Base-by-base conservation (phyloP, 345 rosid genomes). In the Mangifera indica region DNA sequence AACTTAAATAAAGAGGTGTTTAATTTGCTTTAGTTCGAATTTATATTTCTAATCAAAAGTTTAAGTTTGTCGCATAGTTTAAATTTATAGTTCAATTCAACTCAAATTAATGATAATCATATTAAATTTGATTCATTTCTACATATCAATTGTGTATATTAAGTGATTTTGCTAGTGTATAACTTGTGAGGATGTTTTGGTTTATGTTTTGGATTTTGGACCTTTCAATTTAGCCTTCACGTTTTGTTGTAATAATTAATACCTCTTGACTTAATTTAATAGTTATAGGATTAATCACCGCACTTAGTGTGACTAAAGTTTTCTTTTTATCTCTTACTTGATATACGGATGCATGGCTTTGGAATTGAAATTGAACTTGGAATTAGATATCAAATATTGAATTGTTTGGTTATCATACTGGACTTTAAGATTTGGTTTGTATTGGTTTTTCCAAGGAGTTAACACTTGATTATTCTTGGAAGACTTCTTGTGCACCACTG, bases 51-150 rank as follows among this genome's bases (percentile, higher is more conserved):
- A n/a, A n/a, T n/a, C n/a, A n/a, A n/a, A n/a, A n/a, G n/a, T n/a
- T n/a, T n/a, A n/a, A n/a, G n/a, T n/a, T n/a, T n/a, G n/a, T n/a
- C n/a, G n/a, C n/a, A n/a, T n/a, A n/a, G n/a, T n/a, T n/a, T n/a
- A n/a, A n/a, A n/a, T n/a, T n/a, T n/a, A n/a, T n/a, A n/a, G n/a
- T n/a, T n/a, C n/a, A n/a, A n/a, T n/a, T n/a, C n/a, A n/a, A n/a
- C n/a, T n/a, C n/a, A n/a, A n/a, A n/a, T 74, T 82, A 57, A 17
- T 18, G 55, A 13, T 25, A 25, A 58, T 70, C 25, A 58, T 61
- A 7, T 12, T 17, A 22, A 17, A 24, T 14, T 25, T 45, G 34
- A 22, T 46, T 45, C n/a, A 48, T 44, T 57, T 24, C 5, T 44
- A 57, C 24, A 57, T 10, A 22, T 45, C 5, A 20, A 45, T 45